Evolutionary conservation across 2,329 filamentous ascomycete species (phyloP).

Genomic region (Mycogone perniciosa): DNA sequence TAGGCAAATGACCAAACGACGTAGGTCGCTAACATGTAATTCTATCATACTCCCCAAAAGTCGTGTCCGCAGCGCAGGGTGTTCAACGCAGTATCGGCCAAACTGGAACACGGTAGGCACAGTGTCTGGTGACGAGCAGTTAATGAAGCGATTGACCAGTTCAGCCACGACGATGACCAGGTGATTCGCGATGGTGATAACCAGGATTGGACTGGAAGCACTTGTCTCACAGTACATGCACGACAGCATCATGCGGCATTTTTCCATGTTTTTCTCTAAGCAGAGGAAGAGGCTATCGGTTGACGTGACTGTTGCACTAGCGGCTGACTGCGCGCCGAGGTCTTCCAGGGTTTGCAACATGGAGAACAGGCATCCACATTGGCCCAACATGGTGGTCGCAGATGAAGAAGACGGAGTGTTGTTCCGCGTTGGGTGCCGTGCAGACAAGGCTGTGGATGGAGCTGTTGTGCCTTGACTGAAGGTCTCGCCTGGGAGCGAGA

Average conservation of each 20-base stretch:
- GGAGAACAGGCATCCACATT: not conserved
- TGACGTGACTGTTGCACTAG: not conserved
- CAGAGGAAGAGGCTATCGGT: conserved; percentile 3
- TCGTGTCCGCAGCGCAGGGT: not conserved
- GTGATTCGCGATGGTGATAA: conserved; percentile 1
- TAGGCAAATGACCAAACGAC: not conserved
- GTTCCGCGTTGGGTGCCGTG: not conserved
- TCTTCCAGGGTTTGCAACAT: not conserved
- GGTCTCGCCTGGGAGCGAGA: not conserved
- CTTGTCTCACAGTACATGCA: not conserved
- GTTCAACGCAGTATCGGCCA: conserved; percentile 4
- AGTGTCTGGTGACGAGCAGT: conserved; percentile 3
- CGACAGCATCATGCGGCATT: not conserved
- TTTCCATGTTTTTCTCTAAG: not conserved
- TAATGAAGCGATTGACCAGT: not conserved
- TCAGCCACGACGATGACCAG: not conserved
- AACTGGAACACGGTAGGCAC: conserved; percentile 9
- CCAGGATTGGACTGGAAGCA: not conserved
- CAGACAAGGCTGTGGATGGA: not conserved
- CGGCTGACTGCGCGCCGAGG: not conserved
- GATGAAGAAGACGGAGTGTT: not conserved
- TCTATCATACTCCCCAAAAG: conserved; percentile 8
- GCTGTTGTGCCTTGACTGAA: not conserved
- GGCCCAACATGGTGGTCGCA: not conserved
- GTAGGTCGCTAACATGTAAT: not conserved